Evolutionary conservation across 371 early-diverging fungal species (phyloP), one percentile per base, ranked within the genome.

Genomic region (Mucor lusitanicus): DNA sequence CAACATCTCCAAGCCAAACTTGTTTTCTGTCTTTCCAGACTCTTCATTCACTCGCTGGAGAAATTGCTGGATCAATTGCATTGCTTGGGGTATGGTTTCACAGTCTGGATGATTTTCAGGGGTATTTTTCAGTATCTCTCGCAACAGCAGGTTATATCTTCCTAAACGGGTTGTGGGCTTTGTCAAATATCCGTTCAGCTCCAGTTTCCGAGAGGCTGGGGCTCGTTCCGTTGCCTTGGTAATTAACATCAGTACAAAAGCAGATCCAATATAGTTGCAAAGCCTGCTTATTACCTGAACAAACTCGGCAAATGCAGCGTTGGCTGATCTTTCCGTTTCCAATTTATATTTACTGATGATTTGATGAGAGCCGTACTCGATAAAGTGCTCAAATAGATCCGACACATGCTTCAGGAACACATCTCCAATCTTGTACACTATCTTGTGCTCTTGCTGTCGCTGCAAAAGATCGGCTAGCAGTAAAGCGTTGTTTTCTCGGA

Each of bases 311-410:
- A 97, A 91, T 25, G 65, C 77, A 8, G 76, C 68, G 67, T 95
- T 95, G 27, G 67, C 75, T 21, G 80, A 78, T 66, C 87, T 88
- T 63, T 96, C 97, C 3, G 85, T 84, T 44, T 95, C 96, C 61
- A 96, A 86, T 13, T 83, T 80, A 71, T 92, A 85, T 72, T 93
- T 93, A 50, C 92, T 90, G 68, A 89, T 90, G 28, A 91, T 86
- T 72, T 96, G 95, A 71, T 94, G 91, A 3, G 92, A 91, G 30
- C 96, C 95, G 78, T 97, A 97, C 30, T 86, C 85, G 11, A 96
- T 90, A 73, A 94, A 96, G 0, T 91, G 90, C 46, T 91, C 80
- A 61, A 95, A 90, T 27, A 83, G 80, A 35, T 83, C 25, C 67
- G 44, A 56, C 5, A 91, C 90, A 68, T 92, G 87, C 33, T 86